Conservation (phyloP, 2,329 filamentous ascomycete genomes). For the Nemania sp. region DNA sequence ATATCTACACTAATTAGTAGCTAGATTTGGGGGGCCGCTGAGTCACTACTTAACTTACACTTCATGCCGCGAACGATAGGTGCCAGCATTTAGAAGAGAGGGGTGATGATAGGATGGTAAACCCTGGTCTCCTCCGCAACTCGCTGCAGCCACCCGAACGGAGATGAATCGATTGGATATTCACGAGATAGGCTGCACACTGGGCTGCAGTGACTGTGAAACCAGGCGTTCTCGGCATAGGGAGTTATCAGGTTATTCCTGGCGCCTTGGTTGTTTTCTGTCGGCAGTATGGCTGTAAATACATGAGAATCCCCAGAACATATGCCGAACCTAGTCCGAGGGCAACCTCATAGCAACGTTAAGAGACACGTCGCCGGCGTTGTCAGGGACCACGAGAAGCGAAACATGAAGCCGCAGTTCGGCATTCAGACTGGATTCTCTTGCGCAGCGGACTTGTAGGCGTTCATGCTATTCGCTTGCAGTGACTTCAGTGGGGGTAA, state of each 20-base stretch:
- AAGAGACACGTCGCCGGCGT: constrained; percentile 9
- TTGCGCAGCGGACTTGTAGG: background rate
- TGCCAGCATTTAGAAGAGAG: no score
- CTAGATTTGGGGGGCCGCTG: no score
- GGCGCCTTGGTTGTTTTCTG: no score
- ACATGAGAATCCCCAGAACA: no score
- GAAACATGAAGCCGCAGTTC: constrained; percentile 1
- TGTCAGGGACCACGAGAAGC: constrained; percentile 15
- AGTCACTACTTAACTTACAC: no score
- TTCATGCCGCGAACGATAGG: no score
- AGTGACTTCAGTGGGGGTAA: constrained; percentile 1
- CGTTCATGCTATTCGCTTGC: no score
- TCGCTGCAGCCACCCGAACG: background rate
- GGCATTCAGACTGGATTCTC: background rate
- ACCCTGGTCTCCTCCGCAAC: no score
- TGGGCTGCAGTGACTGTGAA: constrained; percentile 8
- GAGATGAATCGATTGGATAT: background rate
- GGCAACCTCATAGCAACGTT: background rate
- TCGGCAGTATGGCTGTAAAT: no score
- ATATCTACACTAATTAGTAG: no score
- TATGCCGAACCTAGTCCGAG: background rate
- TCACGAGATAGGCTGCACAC: no score
- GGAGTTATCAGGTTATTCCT: background rate
- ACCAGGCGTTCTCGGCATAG: background rate
- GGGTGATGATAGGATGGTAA: background rate